Base-by-base conservation (phyloP, 352 stramenopile genomes). In the Phytopythium aichiense region DNA sequence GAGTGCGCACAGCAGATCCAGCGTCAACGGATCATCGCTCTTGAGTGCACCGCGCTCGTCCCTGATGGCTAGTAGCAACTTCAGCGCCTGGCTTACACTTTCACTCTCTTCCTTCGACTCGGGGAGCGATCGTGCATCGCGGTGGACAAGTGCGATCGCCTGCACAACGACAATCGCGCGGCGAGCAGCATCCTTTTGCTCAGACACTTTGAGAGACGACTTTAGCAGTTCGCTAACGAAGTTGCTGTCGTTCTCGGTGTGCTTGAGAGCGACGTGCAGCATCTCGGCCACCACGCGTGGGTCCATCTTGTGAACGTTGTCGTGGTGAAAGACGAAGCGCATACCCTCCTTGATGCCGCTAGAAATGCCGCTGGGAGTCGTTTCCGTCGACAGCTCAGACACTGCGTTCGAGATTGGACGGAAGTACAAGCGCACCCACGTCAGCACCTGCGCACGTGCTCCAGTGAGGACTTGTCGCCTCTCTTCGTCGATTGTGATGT, bases 191-290 rank as follows among this genome's bases (percentile, higher is more conserved):
- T 30, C 28, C 9, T 35, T 38, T 4, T 33, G 2, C 4, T 25
- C 15, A 9, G 16, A 22, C 45, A 33, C 30, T 18, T 69, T 16
- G 7, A n/a, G 7, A 49, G n/a, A 1, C 5, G 53, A 16, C 1
- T 7, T 25, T 0, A 58, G 23, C 12, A 58, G n/a, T 8, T 20
- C 3, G 12, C 15, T 5, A 7, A 42, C 23, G 6, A 46, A 43
- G 38, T n/a, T 33, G 16, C 33, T n/a, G 53, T 35, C 35, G 7
- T 15, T 11, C 15, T 48, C 43, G 0, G 13, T 2, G 25, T 65
- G 63, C 7, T 73, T 61, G 28, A 69, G 65, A 61, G 72, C 82
- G 30, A 71, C 65, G n/a, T 64, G 59, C 15, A 74, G 52, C 49
- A 87, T 59, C 50, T 75, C 65, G 2, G 71, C 60, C 25, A 81